Evolutionary conservation across 2,329 filamentous ascomycete genomes (phyloP).

Genomic region (Tolypocladium cylindrosporum): DNA sequence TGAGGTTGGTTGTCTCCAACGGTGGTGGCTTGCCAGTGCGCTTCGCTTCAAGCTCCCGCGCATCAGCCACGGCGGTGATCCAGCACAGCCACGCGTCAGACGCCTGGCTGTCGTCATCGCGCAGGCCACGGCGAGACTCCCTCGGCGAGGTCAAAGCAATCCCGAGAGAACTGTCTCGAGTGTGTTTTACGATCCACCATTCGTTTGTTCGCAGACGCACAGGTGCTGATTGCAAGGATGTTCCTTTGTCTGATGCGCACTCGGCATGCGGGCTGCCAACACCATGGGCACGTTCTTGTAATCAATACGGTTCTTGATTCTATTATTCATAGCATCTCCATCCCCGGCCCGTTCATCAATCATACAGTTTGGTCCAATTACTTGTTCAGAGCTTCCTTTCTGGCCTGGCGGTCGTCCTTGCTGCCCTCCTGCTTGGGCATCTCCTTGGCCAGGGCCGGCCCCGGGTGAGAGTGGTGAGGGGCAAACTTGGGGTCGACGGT

Average conservation of each 20-base stretch:
- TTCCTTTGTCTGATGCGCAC: neutral
- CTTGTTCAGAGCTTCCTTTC: slow-evolving; percentile 58
- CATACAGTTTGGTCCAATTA: slow-evolving; percentile 1
- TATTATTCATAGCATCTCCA: neutral
- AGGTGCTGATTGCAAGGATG: neutral
- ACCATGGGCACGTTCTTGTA: neutral
- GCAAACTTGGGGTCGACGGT: slow-evolving; percentile 35
- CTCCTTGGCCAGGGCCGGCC: slow-evolving; percentile 44
- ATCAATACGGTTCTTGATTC: neutral
- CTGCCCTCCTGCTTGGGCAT: slow-evolving; percentile 48
- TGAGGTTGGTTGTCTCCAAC: neutral
- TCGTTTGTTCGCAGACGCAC: neutral
- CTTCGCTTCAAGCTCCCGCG: neutral
- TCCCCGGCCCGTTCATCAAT: neutral
- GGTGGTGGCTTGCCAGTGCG: neutral
- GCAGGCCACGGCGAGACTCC: neutral
- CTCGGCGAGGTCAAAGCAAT: neutral
- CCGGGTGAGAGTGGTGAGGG: slow-evolving; percentile 44
- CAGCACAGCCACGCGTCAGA: neutral
- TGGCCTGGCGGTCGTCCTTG: slow-evolving; percentile 58
- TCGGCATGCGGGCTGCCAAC: neutral
- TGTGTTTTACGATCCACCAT: neutral
- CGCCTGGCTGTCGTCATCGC: neutral
- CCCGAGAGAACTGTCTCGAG: neutral
- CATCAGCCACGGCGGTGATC: neutral